A percentile compares a stretch with the other conserved stretches of the same genome.
Evolutionary conservation across 2,329 filamentous ascomycete species (phyloP).

Genomic region (Colletotrichum eremochloae): DNA sequence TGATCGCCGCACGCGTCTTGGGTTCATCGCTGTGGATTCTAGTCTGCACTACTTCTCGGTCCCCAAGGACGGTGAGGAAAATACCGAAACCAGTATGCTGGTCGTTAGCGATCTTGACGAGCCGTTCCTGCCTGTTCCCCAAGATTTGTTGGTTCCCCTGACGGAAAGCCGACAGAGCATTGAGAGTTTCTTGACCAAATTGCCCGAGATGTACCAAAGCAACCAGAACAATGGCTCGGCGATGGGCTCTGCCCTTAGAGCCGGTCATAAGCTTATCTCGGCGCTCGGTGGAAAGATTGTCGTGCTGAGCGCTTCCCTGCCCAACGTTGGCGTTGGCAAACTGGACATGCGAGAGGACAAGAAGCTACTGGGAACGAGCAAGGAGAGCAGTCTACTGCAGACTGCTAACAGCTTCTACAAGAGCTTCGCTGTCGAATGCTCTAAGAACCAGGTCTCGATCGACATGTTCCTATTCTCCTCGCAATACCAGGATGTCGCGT

Average conservation of each 20-base stretch:
- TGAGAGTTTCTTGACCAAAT: slow-evolving; percentile 88
- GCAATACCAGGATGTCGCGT: slow-evolving; percentile 97
- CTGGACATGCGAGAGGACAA: slow-evolving; percentile 96
- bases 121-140: slow-evolving; percentile 94
- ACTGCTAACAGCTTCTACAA: slow-evolving; percentile 98
- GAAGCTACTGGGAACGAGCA: slow-evolving; percentile 92
- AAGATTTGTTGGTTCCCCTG: slow-evolving; percentile 90
- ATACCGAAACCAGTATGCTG: slow-evolving; percentile 87
- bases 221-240: slow-evolving; percentile 91
- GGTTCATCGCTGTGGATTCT: slow-evolving; percentile 95
- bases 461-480: slow-evolving; percentile 98
- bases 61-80: slow-evolving; percentile 88
- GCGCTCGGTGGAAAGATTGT: slow-evolving; percentile 95
- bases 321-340: slow-evolving; percentile 90
- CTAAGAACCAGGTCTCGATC: slow-evolving; percentile 97
- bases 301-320: slow-evolving; percentile 89
- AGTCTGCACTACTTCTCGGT: slow-evolving; percentile 97
- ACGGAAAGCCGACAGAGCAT: slow-evolving; percentile 91
- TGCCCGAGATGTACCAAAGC: slow-evolving; percentile 97
- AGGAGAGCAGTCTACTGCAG: slow-evolving; percentile 88
- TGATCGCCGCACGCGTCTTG: slow-evolving; percentile 89
- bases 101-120: slow-evolving; percentile 96
- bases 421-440: slow-evolving; percentile 98
- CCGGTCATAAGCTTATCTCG: slow-evolving; percentile 95
- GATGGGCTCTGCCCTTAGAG: slow-evolving; percentile 92